phyloP scores from a whole-genome alignment of 768 basidiomycete species.

The Tulasnella calospora region DNA sequence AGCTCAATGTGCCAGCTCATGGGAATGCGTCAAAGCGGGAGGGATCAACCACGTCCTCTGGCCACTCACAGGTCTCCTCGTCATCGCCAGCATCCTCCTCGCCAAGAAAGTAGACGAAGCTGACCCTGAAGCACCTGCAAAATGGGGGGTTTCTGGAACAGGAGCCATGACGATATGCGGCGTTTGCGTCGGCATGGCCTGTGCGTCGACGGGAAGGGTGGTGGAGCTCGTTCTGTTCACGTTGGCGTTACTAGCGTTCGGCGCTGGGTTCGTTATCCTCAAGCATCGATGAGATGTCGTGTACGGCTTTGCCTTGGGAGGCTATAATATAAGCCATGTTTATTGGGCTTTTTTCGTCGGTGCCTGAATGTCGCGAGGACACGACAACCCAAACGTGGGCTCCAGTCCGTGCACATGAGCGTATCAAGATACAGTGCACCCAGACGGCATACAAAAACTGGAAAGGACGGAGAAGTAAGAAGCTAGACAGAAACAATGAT shows the following conservation, averaged over 20 bases:
- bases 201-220: background rate
- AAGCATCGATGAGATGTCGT: background rate
- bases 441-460: background rate
- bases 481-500: no score
- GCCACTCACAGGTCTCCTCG: background rate
- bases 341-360: background rate
- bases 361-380: background rate
- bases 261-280: background rate
- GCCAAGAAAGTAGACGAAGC: background rate
- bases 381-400: background rate
- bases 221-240: background rate
- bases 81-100: background rate
- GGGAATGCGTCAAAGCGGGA: background rate
- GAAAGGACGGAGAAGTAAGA: background rate
- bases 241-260: background rate
- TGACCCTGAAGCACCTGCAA: background rate
- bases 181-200: background rate
- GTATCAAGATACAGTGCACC: background rate
- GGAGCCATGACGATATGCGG: background rate
- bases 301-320: background rate
- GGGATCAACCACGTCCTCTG: background rate
- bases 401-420: background rate
- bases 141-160: background rate
- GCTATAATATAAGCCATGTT: background rate
- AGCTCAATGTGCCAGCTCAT: background rate